Percentiles rank a stretch among this genome's conserved stretches.
These are phyloP conservation scores for Turnera subulata DNA, from an alignment of 345 rosid species.

Conservation along the genomic window DNA sequence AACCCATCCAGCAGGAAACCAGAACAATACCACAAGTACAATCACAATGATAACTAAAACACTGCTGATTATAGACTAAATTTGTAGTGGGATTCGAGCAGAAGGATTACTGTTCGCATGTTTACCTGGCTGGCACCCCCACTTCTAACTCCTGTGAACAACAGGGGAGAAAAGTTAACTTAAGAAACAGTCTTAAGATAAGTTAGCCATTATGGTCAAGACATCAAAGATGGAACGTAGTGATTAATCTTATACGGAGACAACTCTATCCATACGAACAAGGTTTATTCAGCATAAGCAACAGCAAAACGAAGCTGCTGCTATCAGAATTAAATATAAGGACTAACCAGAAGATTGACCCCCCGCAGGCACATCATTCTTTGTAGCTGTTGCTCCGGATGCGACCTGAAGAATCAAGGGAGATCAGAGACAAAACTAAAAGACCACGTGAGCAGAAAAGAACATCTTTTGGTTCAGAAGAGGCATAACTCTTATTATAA, in stretches of 20 bases:
- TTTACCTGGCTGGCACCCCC: conserved; percentile 42
- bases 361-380: conserved; percentile 29
- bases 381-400: conserved; percentile 43
- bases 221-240: no score
- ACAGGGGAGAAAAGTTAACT: background rate
- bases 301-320: background rate
- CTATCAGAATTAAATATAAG: background rate
- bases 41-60: no score
- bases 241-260: no score
- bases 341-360: conserved; percentile 64
- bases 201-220: no score
- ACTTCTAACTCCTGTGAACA: conserved; percentile 28
- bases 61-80: no score
- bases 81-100: background rate
- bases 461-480: background rate
- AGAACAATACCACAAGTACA: no score
- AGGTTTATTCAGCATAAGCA: no score
- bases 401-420: conserved; percentile 34
- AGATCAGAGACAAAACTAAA: conserved; percentile 4
- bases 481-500: no score
- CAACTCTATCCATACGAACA: no score
- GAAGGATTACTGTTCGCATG: background rate
- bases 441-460: background rate
- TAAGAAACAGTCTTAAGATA: no score
- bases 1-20: no score